These are phyloP conservation scores for Juncus inflexus DNA, from an alignment of 176 grass and related monocot species.

Conservation along the genomic window DNA sequence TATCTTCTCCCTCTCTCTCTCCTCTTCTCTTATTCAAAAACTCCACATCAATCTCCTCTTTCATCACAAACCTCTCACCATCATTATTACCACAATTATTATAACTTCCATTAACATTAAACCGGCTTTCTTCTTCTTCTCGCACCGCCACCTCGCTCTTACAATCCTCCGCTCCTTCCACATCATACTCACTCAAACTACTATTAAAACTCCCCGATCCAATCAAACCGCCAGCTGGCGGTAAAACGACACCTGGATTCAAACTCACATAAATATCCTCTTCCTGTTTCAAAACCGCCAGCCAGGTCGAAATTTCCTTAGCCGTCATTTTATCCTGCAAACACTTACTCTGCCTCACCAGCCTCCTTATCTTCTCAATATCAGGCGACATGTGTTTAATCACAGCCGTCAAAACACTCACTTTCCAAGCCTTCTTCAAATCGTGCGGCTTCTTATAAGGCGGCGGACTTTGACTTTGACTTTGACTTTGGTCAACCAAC, in stretches of 20 bases:
- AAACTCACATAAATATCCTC: constrained; percentile 75
- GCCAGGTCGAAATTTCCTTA: constrained; percentile 93
- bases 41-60: constrained; percentile 54
- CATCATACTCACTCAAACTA: constrained; percentile 79
- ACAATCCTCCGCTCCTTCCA: constrained; percentile 60
- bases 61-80: constrained; percentile 60
- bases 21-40: constrained; percentile 71
- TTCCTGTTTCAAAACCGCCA: constrained; percentile 89
- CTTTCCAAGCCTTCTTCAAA: constrained; percentile 98
- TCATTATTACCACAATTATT: too few relatives aligned
- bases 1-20: constrained; percentile 21
- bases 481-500: constrained; percentile 58
- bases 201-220: constrained; percentile 65
- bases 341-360: constrained; percentile 89
- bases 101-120: too few relatives aligned
- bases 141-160: constrained; percentile 46
- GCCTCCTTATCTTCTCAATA: constrained; percentile 89
- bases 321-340: constrained; percentile 99
- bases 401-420: constrained; percentile 91
- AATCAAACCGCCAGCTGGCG: constrained; percentile 26
- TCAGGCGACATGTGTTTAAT: constrained; percentile 99
- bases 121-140: constrained; percentile 11
- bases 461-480: constrained; percentile 42
- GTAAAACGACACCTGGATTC: constrained; percentile 46
- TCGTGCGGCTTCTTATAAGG: constrained; percentile 99